Evolutionary conservation across 2,329 filamentous ascomycete genomes (phyloP), one percentile per base, ranked within the genome.

Genomic region (Penicillium sp.): DNA sequence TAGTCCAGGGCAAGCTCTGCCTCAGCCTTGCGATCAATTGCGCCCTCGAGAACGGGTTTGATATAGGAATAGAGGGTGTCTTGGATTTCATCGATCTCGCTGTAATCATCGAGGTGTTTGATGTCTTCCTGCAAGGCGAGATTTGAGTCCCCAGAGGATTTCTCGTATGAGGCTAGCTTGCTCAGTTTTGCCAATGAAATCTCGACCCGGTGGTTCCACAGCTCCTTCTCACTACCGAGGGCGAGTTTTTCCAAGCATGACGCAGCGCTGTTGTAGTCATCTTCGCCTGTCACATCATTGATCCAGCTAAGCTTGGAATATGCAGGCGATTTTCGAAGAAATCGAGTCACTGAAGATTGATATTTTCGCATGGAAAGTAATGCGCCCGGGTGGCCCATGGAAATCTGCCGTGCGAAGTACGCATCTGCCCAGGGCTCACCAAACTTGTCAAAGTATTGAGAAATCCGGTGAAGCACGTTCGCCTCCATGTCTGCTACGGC

Each of bases 171-270:
- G 15, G 89, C 89, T 59, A 96, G 74, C 49, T 85, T 79, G 15
- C 86, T 83, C 43, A 99, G 80, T 72, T 96, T 97, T 33, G 89
- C 88, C 36, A 99, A 79, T 54, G 90, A 95, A 24, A 97, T 77
- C 72, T 97, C 88, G 31, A 96, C 89, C 71, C 95, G 94, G 76
- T 95, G 95, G 74, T 85, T 90, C 93, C 93, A 97, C 4, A 94
- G 75, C 62, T 92, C 87, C 47, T 84, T 82, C 70, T 96, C 92
- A 49, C 85, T 83, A 45, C 81, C 79, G 18, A 86, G 76, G 0
- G 89, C 91, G 18, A 92, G 79, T 7, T 83, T 77, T 41, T 88
- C 77, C 43, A 99, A 79, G 0, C 86, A 87, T 39, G 84, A 76
- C 5, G 87, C 86, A 10, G 93, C 92, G 51, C 84, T 81, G 12